Percentiles rank a stretch among this genome's conserved stretches.
phyloP scores from a whole-genome alignment of 208 protist species.

The Herpetomonas tarakana region DNA sequence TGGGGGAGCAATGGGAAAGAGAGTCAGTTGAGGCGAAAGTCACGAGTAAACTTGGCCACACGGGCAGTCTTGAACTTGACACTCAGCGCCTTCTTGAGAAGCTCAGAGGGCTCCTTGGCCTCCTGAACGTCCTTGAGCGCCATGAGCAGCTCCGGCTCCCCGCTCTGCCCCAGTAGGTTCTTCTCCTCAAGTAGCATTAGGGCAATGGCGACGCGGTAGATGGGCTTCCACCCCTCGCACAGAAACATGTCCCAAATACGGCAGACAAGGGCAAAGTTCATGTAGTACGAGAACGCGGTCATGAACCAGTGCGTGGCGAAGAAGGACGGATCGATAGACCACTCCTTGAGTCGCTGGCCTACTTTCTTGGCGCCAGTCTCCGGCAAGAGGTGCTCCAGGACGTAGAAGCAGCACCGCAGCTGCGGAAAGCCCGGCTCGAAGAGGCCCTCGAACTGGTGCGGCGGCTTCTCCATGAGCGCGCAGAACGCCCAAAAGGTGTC shows the following conservation, averaged over 20 bases:
- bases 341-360: conserved; percentile 22
- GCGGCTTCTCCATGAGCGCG: conserved; percentile 71
- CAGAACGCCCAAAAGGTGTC: conserved; percentile 83
- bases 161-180: conserved; percentile 26
- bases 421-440: conserved; percentile 75
- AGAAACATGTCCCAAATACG: conserved; percentile 93
- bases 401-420: conserved; percentile 63
- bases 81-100: conserved; percentile 52
- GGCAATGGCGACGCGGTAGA: conserved; percentile 79
- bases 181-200: conserved; percentile 65
- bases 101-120: conserved; percentile 37
- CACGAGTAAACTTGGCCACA: conserved; percentile 20
- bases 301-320: conserved; percentile 88
- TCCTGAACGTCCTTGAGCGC: conserved; percentile 63
- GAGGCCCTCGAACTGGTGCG: conserved; percentile 55
- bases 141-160: conserved; percentile 60
- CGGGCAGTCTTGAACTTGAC: conserved; percentile 68
- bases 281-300: conserved; percentile 82
- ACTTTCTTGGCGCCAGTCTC: conserved; percentile 36
- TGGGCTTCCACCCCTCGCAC: conserved; percentile 91
- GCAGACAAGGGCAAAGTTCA: conserved; percentile 73
- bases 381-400: conserved; percentile 62
- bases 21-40: conserved; percentile 9
- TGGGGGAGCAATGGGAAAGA: not conserved
- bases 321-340: conserved; percentile 42